phyloP scores from a whole-genome alignment of 257 asterid species.

The Capsicum pubescens region DNA sequence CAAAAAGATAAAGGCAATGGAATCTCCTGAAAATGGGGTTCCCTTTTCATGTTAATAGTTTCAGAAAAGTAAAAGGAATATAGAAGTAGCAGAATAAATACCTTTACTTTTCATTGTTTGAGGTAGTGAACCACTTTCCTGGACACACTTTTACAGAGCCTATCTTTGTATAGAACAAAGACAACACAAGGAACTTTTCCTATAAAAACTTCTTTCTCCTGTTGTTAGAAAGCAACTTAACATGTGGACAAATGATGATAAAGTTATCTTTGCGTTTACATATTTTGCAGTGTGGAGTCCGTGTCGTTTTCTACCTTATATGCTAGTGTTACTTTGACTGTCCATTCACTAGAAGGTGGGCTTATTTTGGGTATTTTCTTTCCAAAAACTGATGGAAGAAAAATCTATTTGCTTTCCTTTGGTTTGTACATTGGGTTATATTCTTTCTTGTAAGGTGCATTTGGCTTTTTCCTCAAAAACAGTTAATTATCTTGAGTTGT shows the following conservation, averaged over 20 bases:
- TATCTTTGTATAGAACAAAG: slow-evolving; percentile 34
- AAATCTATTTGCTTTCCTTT: neutral
- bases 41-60: slow-evolving; percentile 9
- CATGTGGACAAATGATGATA: slow-evolving; percentile 31
- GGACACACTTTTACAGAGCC: slow-evolving; percentile 33
- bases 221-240: slow-evolving; percentile 43
- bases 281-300: neutral
- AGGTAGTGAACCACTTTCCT: slow-evolving; percentile 35
- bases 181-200: slow-evolving; percentile 26
- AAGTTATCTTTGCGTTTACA: neutral
- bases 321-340: slow-evolving; percentile 23
- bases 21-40: slow-evolving; percentile 28
- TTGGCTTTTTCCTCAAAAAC: slow-evolving; percentile 23
- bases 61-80: slow-evolving; percentile 19
- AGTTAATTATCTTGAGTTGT: slow-evolving; percentile 20
- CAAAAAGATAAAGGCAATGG: slow-evolving; percentile 24
- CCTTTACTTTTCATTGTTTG: slow-evolving; percentile 26
- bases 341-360: neutral
- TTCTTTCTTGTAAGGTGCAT: neutral
- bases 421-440: neutral
- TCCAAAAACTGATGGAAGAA: neutral
- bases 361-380: neutral
- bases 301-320: slow-evolving; percentile 10
- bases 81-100: slow-evolving; percentile 14
- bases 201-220: slow-evolving; percentile 44